Conservation (phyloP, 352 stramenopile genomes). For the Globisporangium spinosum region DNA sequence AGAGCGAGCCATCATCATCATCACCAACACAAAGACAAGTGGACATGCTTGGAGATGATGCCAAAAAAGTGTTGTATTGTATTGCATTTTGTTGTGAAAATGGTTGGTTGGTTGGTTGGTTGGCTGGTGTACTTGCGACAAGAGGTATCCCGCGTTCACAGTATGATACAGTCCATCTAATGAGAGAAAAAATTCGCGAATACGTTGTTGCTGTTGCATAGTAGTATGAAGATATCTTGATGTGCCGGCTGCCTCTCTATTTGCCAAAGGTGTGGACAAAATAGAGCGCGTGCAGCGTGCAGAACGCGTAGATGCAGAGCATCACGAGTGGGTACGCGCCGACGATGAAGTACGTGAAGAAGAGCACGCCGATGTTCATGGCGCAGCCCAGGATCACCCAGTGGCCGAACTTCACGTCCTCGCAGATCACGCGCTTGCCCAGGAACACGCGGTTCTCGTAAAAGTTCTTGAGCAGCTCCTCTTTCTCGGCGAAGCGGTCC, state of each 20-base stretch:
- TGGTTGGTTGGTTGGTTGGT: neutral
- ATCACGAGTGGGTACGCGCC: constrained; percentile 27
- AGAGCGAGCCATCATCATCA: neutral
- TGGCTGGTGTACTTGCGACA: neutral
- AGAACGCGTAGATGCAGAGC: constrained; percentile 33
- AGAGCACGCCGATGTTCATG: constrained; percentile 39
- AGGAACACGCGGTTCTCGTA: constrained; percentile 54
- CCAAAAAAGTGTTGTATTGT: neutral
- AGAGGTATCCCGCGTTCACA: neutral
- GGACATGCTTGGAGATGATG: neutral
- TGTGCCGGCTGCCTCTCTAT: neutral
- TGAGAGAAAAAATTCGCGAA: neutral
- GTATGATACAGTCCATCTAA: constrained; percentile 8
- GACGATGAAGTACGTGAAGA: constrained; percentile 30
- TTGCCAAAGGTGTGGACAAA: constrained; percentile 51
- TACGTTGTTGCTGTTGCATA: neutral
- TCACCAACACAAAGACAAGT: neutral
- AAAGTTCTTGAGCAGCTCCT: constrained; percentile 59
- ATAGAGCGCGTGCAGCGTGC: constrained; percentile 39
- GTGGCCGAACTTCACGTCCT: constrained; percentile 28
- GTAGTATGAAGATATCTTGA: neutral
- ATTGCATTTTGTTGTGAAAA: neutral
- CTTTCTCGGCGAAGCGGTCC: constrained; percentile 65
- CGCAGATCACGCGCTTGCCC: constrained; percentile 31
- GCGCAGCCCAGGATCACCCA: constrained; percentile 23